Percentiles rank a stretch among this genome's conserved stretches.
These are phyloP conservation scores for Aspergillus campestris DNA, from an alignment of 495 filamentous ascomycete species.

Conservation along the genomic window DNA sequence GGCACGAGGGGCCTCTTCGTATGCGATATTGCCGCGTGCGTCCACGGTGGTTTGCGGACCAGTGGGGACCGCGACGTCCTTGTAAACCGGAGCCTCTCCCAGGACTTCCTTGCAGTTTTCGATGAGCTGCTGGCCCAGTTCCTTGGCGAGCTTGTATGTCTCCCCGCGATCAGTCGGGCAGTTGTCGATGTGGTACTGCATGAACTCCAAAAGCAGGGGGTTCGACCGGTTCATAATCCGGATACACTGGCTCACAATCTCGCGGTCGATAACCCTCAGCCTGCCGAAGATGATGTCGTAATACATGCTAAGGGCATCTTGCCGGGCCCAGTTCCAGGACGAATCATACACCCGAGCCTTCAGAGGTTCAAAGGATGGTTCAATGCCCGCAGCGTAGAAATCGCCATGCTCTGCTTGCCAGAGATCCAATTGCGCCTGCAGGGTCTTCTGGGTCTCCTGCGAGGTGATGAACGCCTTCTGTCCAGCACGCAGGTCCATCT, in stretches of 20 bases:
- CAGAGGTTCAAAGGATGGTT: conserved; percentile 82
- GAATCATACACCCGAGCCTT: conserved; percentile 98
- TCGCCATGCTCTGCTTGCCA: conserved; percentile 96
- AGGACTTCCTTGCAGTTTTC: conserved; percentile 96
- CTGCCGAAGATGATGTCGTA: conserved; percentile 98
- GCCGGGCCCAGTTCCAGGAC: conserved; percentile 98
- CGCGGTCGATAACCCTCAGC: conserved; percentile 84
- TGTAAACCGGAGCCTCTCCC: conserved; percentile 74
- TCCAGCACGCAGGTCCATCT: conserved; percentile 89
- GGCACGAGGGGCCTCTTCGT: conserved; percentile 76
- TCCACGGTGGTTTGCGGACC: conserved; percentile 87
- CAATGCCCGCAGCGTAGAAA: conserved; percentile 89
- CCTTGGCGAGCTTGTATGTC: conserved; percentile 93
- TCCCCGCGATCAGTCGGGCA: conserved; percentile 95
- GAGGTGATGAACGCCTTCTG: conserved; percentile 86
- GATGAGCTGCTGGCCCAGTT: conserved; percentile 89
- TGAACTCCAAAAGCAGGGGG: conserved; percentile 90
- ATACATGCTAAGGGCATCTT: conserved; percentile 97
- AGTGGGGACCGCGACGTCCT: conserved; percentile 88
- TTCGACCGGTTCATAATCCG: conserved; percentile 99
- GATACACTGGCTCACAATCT: conserved; percentile 98
- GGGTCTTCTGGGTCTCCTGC: conserved; percentile 70
- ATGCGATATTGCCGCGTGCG: conserved; percentile 79
- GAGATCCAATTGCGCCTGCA: conserved; percentile 88
- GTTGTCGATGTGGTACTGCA: conserved; percentile 99